Conservation (phyloP, 2,329 filamentous ascomycete species). For the Beauveria medogensis region DNA sequence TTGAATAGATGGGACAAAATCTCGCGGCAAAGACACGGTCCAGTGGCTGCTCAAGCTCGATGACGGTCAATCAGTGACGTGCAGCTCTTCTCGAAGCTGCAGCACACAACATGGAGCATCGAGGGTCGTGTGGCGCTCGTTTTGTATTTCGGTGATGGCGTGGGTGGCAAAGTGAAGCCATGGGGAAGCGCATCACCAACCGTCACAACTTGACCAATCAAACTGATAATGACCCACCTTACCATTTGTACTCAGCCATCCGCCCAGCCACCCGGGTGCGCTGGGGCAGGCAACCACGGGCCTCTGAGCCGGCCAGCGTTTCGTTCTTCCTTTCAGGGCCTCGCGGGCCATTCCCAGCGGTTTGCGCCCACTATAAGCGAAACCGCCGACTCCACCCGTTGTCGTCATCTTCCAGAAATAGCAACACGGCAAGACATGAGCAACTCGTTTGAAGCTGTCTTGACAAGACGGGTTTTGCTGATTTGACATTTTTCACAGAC, state of each 20-base stretch:
- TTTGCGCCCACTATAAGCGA: neutral
- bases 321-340: neutral
- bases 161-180: too few species aligned
- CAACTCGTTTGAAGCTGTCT: neutral
- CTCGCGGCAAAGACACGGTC: neutral
- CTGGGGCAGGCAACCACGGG: neutral
- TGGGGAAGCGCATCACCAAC: too few species aligned
- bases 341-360: neutral
- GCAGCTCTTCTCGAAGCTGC: neutral
- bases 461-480: neutral
- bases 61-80: neutral
- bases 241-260: neutral
- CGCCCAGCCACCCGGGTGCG: neutral
- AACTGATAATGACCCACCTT: neutral
- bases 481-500: too few species aligned
- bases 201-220: too few species aligned
- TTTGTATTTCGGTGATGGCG: too few species aligned
- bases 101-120: neutral
- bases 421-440: neutral
- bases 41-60: neutral
- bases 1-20: neutral
- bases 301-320: neutral
- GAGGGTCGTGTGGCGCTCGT: too few species aligned
- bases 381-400: neutral
- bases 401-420: neutral